Percentiles rank a stretch among this genome's conserved stretches.
Conservation (phyloP, 768 basidiomycete genomes). For the Termitomyces sp. region DNA sequence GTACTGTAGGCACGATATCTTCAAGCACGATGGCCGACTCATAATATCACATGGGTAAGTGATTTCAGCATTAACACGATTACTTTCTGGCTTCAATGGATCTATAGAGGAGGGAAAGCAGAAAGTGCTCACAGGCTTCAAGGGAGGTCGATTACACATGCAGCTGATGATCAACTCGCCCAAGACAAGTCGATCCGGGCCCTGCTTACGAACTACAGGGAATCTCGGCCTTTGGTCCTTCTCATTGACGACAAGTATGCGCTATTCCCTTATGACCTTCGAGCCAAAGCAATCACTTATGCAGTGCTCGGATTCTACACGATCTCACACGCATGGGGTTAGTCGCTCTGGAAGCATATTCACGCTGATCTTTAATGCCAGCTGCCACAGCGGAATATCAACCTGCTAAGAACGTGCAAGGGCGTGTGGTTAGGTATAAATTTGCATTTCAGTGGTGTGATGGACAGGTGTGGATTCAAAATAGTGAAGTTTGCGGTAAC, state of each 20-base stretch:
- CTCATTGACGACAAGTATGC: slow-evolving; percentile 71
- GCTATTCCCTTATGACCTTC: slow-evolving; percentile 67
- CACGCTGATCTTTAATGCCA: not conserved
- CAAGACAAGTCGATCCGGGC: slow-evolving; percentile 69
- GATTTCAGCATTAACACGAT: not conserved
- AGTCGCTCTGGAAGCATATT: slow-evolving; percentile 15
- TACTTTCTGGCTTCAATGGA: not conserved
- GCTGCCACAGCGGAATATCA: slow-evolving; percentile 55
- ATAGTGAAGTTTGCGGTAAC: not conserved
- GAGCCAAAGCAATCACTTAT: slow-evolving; percentile 36
- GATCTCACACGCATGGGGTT: slow-evolving; percentile 68
- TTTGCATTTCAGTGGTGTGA: slow-evolving; percentile 85
- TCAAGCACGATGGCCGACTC: slow-evolving; percentile 55
- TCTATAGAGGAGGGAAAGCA: slow-evolving; percentile 52
- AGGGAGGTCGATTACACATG: slow-evolving; percentile 31
- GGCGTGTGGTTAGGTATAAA: slow-evolving; percentile 69
- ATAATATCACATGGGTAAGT: slow-evolving; percentile 83
- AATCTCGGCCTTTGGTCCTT: slow-evolving; percentile 58
- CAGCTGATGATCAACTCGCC: slow-evolving; percentile 61
- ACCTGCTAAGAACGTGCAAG: slow-evolving; percentile 35
- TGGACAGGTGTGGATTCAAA: slow-evolving; percentile 40
- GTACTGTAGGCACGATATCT: slow-evolving; percentile 56
- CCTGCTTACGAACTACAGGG: slow-evolving; percentile 49
- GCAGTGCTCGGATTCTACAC: slow-evolving; percentile 67
- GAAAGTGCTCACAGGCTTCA: slow-evolving; percentile 43